Percentiles rank a stretch among this genome's conserved stretches.
Conservation (phyloP, 352 stramenopile species). For the Phytopythium cucurbitacearum region DNA sequence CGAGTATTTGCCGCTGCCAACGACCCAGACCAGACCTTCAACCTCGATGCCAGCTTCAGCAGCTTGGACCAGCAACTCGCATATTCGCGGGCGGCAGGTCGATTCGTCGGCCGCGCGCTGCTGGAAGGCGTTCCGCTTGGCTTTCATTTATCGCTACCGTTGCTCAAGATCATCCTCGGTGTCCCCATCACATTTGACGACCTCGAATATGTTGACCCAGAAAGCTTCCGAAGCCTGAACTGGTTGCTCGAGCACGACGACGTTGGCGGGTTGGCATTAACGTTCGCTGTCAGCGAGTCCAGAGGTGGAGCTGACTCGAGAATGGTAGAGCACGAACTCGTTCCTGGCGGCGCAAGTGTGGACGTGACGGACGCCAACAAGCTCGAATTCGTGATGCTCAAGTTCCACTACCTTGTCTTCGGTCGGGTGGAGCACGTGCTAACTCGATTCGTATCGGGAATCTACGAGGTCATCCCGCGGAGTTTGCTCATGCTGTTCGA, state of each 20-base stretch:
- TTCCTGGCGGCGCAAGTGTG: constrained; percentile 29
- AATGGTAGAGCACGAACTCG: constrained; percentile 19
- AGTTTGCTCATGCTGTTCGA: constrained; percentile 91
- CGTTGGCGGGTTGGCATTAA: constrained; percentile 22
- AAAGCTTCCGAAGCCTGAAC: constrained; percentile 29
- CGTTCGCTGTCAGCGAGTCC: constrained; percentile 27
- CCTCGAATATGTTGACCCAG: constrained; percentile 65
- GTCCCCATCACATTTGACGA: constrained; percentile 91
- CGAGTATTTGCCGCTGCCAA: constrained; percentile 24
- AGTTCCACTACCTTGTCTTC: constrained; percentile 90
- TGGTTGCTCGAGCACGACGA: constrained; percentile 38
- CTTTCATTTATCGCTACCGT: constrained; percentile 88
- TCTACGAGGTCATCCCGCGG: constrained; percentile 94
- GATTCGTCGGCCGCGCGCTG: constrained; percentile 31
- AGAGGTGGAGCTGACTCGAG: constrained; percentile 3
- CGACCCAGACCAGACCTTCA: constrained; percentile 29
- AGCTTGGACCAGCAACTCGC: constrained; percentile 22
- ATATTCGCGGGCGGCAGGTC: constrained; percentile 21
- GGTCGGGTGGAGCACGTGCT: constrained; percentile 82
- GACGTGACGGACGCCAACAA: constrained; percentile 92
- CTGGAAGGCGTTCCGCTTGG: constrained; percentile 87
- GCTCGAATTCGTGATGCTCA: constrained; percentile 84
- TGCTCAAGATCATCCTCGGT: constrained; percentile 95
- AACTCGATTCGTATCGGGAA: constrained; percentile 80
- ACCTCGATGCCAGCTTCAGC: constrained; percentile 21